Evolutionary conservation across 371 early-diverging fungal genomes (phyloP), one percentile per base, ranked within the genome.

Genomic region (Phascolomyces articulosus): DNA sequence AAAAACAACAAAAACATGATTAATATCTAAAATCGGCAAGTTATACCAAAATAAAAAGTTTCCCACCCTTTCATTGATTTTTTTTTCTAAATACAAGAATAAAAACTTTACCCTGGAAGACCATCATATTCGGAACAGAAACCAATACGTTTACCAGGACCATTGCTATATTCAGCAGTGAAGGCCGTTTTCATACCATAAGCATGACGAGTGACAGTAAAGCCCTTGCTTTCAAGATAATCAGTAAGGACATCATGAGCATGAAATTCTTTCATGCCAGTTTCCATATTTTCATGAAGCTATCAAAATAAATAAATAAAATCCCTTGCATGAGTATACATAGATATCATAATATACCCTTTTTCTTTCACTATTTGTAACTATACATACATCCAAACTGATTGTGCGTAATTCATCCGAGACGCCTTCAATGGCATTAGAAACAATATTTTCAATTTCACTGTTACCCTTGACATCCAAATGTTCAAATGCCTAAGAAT

Each of bases 51-150:
- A 16, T 26, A 27, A 13, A 20, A 27, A 55, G 18, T 24, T 41
- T 4, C 2, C 9, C 29, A 23, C 53, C 40, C 28, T 6, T 34
- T 34, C 6, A 11, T 34, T 34, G 11, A 34, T 34, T 2, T 31
- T 31, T 31, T 31, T 31, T 31, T 31, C 9, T 31, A 6, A n/a
- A n/a, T n/a, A n/a, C n/a, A n/a, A n/a, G n/a, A n/a, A n/a, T n/a
- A n/a, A n/a, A n/a, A n/a, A n/a, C 74, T 78, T 34, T 85, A 68
- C 28, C 73, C 82, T 21, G 87, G 85, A 20, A 89, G 67, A n/a
- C 87, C 87, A 65, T 89, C 89, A 53, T 85, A 85, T 64, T 87
- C 87, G 18, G 83, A 80, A 55, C 84, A 86, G 31, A 86, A 81
- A 56, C 74, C 87, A 31, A 75, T 56, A 20, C 77, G 78, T 1